A percentile compares a stretch with the other conserved stretches of the same genome.
Evolutionary conservation across 2,329 filamentous ascomycete genomes (phyloP).

Genomic region (Aphanoascus verrucosus): DNA sequence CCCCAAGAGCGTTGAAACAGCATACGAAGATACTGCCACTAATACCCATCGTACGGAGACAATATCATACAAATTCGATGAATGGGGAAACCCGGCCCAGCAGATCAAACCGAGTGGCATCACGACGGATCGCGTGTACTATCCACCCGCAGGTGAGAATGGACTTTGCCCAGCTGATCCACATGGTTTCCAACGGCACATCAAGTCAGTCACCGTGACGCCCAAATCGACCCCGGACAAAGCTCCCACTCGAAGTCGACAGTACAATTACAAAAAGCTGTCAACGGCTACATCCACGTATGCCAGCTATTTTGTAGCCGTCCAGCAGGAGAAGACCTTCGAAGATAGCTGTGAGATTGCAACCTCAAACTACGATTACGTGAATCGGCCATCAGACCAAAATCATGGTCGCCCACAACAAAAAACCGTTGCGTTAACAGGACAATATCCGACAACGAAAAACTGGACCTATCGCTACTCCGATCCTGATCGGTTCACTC

Average conservation of each 20-base stretch:
- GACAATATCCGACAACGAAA: neutral
- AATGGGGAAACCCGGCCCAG: conserved; percentile 7
- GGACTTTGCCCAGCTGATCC: conserved; percentile 6
- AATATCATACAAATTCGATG: conserved; percentile 1
- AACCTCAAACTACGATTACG: neutral
- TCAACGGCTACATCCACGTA: neutral
- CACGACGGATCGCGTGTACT: neutral
- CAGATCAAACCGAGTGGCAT: neutral
- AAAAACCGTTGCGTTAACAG: neutral
- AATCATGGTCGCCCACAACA: conserved; percentile 1
- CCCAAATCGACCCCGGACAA: neutral
- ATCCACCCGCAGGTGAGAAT: neutral
- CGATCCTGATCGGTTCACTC: neutral
- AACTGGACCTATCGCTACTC: neutral
- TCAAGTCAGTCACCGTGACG: neutral
- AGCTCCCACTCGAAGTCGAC: neutral
- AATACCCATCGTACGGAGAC: neutral
- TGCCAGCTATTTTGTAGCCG: neutral
- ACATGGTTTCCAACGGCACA: neutral
- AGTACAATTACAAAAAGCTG: neutral
- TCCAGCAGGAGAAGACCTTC: neutral
- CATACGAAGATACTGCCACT: neutral
- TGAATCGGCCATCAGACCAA: neutral
- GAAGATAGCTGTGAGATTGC: neutral
- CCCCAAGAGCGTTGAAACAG: neutral